Conservation (phyloP, 495 filamentous ascomycete genomes). For the Rhypophila decipiens region DNA sequence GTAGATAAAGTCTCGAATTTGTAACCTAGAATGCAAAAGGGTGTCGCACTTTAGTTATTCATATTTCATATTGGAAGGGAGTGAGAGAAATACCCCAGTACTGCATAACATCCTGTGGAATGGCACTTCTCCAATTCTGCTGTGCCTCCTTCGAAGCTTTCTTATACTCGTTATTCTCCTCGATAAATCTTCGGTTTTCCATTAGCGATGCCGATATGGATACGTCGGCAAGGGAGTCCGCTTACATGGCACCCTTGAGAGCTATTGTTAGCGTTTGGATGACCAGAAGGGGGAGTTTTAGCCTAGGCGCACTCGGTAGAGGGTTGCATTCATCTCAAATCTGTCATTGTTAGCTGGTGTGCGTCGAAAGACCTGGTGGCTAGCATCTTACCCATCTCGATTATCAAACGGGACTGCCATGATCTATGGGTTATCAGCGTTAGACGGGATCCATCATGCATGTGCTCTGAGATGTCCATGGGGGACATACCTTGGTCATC, state of each 20-base stretch:
- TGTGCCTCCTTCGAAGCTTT: constrained; percentile 48
- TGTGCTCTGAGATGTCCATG: no score
- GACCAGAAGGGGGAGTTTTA: not conserved
- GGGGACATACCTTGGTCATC: constrained; percentile 84
- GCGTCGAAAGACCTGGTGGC: constrained; percentile 1
- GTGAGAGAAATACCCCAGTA: constrained; percentile 51
- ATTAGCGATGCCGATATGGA: constrained; percentile 4
- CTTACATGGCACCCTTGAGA: constrained; percentile 71
- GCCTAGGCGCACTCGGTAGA: constrained; percentile 65
- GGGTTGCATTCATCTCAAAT: constrained; percentile 94
- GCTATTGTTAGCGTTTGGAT: constrained; percentile 2
- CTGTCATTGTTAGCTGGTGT: constrained; percentile 33
- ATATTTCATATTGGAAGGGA: no score
- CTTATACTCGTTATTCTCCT: constrained; percentile 76
- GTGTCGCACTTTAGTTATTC: constrained; percentile 10
- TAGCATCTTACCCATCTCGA: constrained; percentile 60
- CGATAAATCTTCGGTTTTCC: constrained; percentile 64
- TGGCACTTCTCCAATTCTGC: constrained; percentile 47
- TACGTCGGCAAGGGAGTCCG: not conserved
- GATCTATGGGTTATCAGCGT: constrained; percentile 67
- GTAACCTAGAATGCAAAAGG: constrained; percentile 63
- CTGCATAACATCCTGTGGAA: constrained; percentile 37
- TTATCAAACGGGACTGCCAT: constrained; percentile 77
- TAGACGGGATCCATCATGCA: no score
- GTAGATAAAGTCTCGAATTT: constrained; percentile 90